Conservation (phyloP, 768 basidiomycete species). For the Kwoniella botswanensis region DNA sequence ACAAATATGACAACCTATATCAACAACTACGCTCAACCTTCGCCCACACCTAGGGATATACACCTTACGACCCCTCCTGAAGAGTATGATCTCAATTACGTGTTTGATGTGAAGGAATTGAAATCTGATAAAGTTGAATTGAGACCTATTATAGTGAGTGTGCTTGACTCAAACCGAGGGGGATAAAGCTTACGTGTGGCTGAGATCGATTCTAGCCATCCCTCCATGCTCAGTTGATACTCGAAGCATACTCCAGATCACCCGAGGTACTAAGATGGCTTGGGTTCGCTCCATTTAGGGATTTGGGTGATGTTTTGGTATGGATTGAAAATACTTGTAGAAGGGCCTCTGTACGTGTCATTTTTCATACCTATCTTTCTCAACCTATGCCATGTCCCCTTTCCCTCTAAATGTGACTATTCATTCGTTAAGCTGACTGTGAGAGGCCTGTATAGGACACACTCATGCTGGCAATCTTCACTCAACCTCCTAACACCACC, state of each 20-base stretch:
- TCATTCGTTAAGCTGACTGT: neutral
- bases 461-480: constrained; percentile 40
- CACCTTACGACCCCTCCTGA: constrained; percentile 19
- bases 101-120: constrained; percentile 40
- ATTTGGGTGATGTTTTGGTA: constrained; percentile 26
- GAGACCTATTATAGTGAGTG: constrained; percentile 45
- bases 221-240: constrained; percentile 35
- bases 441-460: constrained; percentile 1
- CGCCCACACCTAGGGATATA: constrained; percentile 3
- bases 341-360: constrained; percentile 20
- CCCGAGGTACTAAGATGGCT: constrained; percentile 36
- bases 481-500: constrained; percentile 21
- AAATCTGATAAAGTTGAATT: constrained; percentile 45
- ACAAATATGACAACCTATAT: constrained; percentile 3
- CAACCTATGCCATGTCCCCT: neutral
- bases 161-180: too few species aligned
- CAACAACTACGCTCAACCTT: constrained; percentile 8
- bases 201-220: constrained; percentile 25
- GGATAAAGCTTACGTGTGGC: neutral
- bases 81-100: constrained; percentile 51
- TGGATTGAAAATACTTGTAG: constrained; percentile 30
- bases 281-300: constrained; percentile 18
- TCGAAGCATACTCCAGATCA: constrained; percentile 23
- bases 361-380: too few species aligned
- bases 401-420: neutral